Evolutionary conservation across 257 asterid species (phyloP).

Genomic region (Eustoma russellianum): DNA sequence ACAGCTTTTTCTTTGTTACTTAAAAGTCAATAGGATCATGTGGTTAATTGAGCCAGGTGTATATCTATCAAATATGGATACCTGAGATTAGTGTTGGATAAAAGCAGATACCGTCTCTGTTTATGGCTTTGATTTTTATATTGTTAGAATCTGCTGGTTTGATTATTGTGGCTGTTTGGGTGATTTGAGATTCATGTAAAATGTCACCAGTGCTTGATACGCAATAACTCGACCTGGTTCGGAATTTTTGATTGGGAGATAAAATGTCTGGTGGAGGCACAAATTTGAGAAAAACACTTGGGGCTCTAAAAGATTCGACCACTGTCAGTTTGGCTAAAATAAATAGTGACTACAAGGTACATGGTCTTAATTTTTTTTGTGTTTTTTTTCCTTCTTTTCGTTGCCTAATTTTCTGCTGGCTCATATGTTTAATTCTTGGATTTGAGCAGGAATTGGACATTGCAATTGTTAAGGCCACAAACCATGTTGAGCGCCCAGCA

Average conservation of each 20-base stretch:
- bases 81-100: slow-evolving; percentile 6
- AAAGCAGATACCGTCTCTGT: slow-evolving; percentile 1
- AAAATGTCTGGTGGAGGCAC: slow-evolving; percentile 79
- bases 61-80: slow-evolving; percentile 5
- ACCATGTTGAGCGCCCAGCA: slow-evolving; percentile 92
- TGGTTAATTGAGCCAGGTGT: background rate
- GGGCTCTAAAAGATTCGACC: slow-evolving; percentile 88
- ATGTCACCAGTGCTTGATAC: slow-evolving; percentile 10
- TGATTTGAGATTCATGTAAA: slow-evolving; percentile 8
- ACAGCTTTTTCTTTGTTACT: background rate
- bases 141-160: background rate
- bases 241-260: slow-evolving; percentile 25
- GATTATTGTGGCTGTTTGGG: background rate
- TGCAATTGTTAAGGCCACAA: slow-evolving; percentile 96
- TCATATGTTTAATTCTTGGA: slow-evolving; percentile 1
- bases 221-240: slow-evolving; percentile 11
- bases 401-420: slow-evolving; percentile 3
- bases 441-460: slow-evolving; percentile 73
- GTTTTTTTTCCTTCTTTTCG: slow-evolving; percentile 1
- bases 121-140: background rate
- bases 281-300: slow-evolving; percentile 85
- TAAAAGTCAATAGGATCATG: too few relatives aligned
- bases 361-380: background rate
- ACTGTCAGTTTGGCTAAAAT: slow-evolving; percentile 94
- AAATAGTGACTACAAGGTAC: slow-evolving; percentile 85